These are phyloP conservation scores for Staphylotrichum tortipilum DNA, from an alignment of 495 filamentous ascomycete species.

Conservation along the genomic window DNA sequence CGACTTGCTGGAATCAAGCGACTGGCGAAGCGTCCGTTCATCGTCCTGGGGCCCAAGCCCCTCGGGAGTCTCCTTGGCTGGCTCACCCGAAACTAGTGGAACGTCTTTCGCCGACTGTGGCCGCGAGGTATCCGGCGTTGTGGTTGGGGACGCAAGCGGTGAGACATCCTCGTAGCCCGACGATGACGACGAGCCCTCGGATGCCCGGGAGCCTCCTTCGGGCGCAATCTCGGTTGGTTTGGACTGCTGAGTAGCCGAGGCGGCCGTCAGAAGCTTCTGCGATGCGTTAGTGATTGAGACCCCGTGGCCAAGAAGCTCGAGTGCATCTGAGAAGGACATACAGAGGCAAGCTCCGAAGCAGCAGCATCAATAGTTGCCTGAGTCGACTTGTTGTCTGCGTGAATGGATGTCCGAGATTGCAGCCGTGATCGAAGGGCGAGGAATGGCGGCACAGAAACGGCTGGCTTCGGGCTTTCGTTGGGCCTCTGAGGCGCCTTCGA, in stretches of 20 bases:
- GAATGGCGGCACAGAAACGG: conserved; percentile 9
- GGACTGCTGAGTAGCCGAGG: neutral
- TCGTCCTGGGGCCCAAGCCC: conserved; percentile 11
- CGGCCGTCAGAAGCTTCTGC: neutral
- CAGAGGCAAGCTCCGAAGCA: neutral
- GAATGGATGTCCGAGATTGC: conserved; percentile 6
- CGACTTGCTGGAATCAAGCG: conserved; percentile 16
- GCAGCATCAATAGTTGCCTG: neutral
- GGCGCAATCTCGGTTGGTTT: conserved; percentile 10
- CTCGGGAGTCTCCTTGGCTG: neutral
- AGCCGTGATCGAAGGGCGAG: conserved; percentile 10
- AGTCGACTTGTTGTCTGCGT: neutral
- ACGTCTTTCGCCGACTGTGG: conserved; percentile 34
- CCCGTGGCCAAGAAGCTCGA: neutral
- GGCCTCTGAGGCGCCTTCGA: conserved; percentile 5
- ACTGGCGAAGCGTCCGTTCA: conserved; percentile 17
- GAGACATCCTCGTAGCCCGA: conserved; percentile 38
- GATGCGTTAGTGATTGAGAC: neutral
- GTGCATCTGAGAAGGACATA: neutral
- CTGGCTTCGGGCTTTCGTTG: neutral
- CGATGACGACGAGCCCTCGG: conserved; percentile 38
- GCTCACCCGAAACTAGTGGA: conserved; percentile 5
- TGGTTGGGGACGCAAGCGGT: conserved; percentile 29
- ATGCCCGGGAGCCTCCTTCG: conserved; percentile 18
- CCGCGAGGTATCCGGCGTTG: conserved; percentile 40